Base-by-base conservation (phyloP, 768 basidiomycete genomes). In the Leccinum barrowsii region DNA sequence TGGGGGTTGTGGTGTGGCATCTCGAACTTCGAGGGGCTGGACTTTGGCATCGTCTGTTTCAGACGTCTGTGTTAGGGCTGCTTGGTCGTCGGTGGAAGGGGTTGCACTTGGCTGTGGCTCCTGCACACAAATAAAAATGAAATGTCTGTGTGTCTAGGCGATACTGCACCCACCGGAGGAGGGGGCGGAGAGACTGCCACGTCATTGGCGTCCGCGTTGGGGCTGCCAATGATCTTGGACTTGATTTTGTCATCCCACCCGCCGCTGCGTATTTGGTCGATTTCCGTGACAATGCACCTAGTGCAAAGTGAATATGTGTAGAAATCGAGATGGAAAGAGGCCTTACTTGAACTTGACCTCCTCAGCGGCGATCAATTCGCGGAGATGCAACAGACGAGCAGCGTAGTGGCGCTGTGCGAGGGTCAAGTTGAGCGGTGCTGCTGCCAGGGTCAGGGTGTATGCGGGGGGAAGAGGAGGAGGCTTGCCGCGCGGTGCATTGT, bases 341-440 rank as follows among this genome's bases (percentile, higher is more conserved):
- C 61, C 80, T 26, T 67, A 88, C 90, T 84, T 90, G 82, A 94
- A 97, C 57, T 82, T 84, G 28, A 74, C 70, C 74, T 96, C 94
- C 68, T 94, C 89, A 1, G 75, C 79, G 32, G 79, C 66, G 42
- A 97, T 92, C 47, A 86, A 78, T n/a, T 77, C 78, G 56, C 84
- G 82, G 4, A 97, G 76, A 64, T 96, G 90, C 17, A 80, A 68
- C 37, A 92, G 78, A 30, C 94, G 86, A 5, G 79, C 78, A 42
- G 79, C 73, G 67, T 90, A 96, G 71, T 86, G 83, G 52, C 79
- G 87, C 68, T 90, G 84, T 1, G 94, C 92, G 42, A 97, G 81
- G 52, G 78, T 75, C 10, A 87, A 78, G 64, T 92, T 86, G 8
- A 76, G 67, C 12, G 80, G 77, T 44, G 89, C 93, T 93, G 65